Percentiles rank a stretch among this genome's conserved stretches.
Evolutionary conservation across 441 rosid species (phyloP).

Genomic region (Corymbia citriodora): DNA sequence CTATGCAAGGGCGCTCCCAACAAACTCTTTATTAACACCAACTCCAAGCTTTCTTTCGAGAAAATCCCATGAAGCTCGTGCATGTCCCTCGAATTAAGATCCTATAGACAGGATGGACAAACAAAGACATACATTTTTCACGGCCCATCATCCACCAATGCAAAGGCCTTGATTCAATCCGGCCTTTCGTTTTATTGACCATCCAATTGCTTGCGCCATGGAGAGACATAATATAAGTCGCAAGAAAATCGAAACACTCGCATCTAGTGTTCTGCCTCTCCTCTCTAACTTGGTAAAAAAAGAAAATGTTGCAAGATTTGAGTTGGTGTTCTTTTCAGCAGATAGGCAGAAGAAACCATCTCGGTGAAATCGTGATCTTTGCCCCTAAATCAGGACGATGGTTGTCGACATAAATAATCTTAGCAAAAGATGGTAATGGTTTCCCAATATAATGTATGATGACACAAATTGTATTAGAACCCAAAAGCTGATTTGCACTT

Average conservation of each 20-base stretch:
- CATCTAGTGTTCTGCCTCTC: background rate
- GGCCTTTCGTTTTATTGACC: background rate
- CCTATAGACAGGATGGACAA: background rate
- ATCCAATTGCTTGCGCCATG: background rate
- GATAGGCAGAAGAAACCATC: background rate
- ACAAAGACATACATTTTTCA: background rate
- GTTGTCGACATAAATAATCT: background rate
- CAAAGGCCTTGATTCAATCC: background rate
- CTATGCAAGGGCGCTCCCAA: background rate
- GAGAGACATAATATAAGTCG: background rate
- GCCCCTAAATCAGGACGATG: no score
- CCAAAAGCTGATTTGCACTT: background rate
- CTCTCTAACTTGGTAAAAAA: background rate
- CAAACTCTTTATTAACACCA: background rate
- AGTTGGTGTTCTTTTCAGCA: background rate
- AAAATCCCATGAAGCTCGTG: background rate
- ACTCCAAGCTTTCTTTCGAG: background rate
- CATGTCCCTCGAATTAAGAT: background rate
- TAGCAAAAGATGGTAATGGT: background rate
- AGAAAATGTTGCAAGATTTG: background rate
- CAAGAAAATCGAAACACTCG: background rate
- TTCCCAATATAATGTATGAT: background rate
- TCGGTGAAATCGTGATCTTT: background rate
- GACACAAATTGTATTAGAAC: background rate
- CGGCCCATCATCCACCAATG: background rate